A percentile compares a stretch with the other conserved stretches of the same genome.
phyloP scores from a whole-genome alignment of 805 yeast species.

The Metschnikowia chrysomelidarum region DNA sequence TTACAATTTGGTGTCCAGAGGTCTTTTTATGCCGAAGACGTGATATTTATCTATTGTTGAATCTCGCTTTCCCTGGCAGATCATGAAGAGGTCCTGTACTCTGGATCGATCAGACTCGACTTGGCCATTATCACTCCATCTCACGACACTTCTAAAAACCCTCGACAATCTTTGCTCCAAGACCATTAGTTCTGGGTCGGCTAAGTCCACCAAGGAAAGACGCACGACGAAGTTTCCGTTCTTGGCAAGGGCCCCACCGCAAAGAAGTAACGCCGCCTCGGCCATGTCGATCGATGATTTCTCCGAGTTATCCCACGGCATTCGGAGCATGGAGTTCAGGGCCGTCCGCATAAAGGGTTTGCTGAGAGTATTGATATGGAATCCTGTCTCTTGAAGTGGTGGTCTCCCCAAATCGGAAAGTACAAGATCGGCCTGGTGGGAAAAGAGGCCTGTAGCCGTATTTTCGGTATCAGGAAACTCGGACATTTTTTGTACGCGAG shows the following conservation, averaged over 20 bases:
- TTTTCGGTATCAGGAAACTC: background rate
- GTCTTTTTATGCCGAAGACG: constrained; percentile 14
- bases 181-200: constrained; percentile 30
- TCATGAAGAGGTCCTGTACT: constrained; percentile 24
- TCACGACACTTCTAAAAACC: constrained; percentile 28
- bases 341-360: constrained; percentile 34
- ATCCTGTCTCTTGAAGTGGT: constrained; percentile 36
- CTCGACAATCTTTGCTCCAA: constrained; percentile 22
- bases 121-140: constrained; percentile 17
- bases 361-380: constrained; percentile 34
- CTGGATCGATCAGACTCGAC: constrained; percentile 5
- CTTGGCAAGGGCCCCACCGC: constrained; percentile 27
- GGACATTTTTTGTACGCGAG: constrained; percentile 20
- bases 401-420: constrained; percentile 37
- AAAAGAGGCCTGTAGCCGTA: background rate
- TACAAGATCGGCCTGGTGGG: constrained; percentile 34
- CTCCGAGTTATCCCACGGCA: constrained; percentile 24
- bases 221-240: constrained; percentile 34
- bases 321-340: constrained; percentile 26
- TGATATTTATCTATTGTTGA: constrained; percentile 14
- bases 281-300: constrained; percentile 38
- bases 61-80: constrained; percentile 24
- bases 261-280: constrained; percentile 36
- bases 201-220: constrained; percentile 23
- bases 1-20: background rate